These are phyloP conservation scores for Aureococcus anophagefferens DNA, from an alignment of 108 stramenopile genomes.

Conservation along the genomic window DNA sequence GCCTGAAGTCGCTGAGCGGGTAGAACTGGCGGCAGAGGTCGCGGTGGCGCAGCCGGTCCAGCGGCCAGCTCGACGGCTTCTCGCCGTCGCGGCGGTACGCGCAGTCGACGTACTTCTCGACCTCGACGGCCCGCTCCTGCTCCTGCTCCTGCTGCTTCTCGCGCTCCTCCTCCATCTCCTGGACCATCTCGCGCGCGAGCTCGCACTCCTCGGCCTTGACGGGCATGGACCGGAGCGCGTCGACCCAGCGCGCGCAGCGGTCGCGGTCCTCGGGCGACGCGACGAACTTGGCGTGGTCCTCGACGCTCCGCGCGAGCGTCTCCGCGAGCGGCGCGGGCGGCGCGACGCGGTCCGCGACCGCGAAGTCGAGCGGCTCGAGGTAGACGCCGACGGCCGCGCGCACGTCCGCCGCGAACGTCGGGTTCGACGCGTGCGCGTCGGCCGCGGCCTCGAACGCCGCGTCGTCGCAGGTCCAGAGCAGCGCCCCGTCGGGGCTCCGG, in stretches of 20 bases:
- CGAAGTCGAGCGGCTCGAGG: too few relatives aligned
- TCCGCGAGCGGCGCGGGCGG: slow-evolving; percentile 11
- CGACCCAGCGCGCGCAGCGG: slow-evolving; percentile 4
- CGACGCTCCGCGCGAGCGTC: slow-evolving; percentile 9
- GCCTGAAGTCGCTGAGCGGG: too few relatives aligned
- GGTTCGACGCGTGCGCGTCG: too few relatives aligned
- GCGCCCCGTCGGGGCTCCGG: too few relatives aligned
- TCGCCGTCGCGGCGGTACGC: slow-evolving; percentile 22
- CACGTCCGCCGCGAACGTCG: too few relatives aligned
- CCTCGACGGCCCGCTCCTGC: slow-evolving; percentile 16
- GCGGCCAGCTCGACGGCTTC: too few relatives aligned
- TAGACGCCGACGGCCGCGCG: too few relatives aligned
- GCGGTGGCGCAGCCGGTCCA: too few relatives aligned
- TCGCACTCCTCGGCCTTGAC: background rate
- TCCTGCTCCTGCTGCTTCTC: slow-evolving; percentile 30
- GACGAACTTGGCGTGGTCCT: slow-evolving; percentile 16
- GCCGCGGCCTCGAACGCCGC: too few relatives aligned
- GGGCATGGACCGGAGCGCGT: background rate
- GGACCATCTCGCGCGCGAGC: slow-evolving; percentile 1
- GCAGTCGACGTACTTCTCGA: background rate
- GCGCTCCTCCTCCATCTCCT: slow-evolving; percentile 27
- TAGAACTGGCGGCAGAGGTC: too few relatives aligned
- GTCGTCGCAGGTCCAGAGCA: too few relatives aligned
- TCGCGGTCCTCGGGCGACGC: background rate
- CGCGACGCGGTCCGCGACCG: slow-evolving; percentile 14